A percentile compares a stretch with the other conserved stretches of the same genome.
Conservation (phyloP, 805 yeast species). For the Suhomyces sp. region DNA sequence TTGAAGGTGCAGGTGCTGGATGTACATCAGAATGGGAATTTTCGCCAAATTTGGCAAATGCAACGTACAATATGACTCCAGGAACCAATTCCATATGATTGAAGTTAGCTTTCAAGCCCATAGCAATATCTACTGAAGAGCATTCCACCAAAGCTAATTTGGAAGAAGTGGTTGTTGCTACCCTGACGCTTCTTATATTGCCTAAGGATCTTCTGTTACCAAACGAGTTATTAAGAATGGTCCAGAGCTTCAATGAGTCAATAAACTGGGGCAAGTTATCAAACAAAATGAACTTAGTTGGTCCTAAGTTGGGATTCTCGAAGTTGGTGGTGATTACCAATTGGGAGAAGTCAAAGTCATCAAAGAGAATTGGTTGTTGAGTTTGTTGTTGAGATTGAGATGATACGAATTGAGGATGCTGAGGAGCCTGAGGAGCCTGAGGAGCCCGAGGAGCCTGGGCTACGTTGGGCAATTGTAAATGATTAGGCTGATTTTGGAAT, state of each 20-base stretch:
- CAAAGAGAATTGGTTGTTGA: slow-evolving; percentile 22
- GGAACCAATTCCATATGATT: slow-evolving; percentile 82
- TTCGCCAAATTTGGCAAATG: slow-evolving; percentile 73
- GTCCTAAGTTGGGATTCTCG: slow-evolving; percentile 67
- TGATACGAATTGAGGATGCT: slow-evolving; percentile 2
- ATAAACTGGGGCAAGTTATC: slow-evolving; percentile 78
- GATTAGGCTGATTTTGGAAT: slow-evolving; percentile 14
- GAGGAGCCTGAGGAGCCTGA: slow-evolving; percentile 1
- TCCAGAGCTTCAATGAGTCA: slow-evolving; percentile 42
- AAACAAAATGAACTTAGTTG: slow-evolving; percentile 72
- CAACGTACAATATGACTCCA: slow-evolving; percentile 71
- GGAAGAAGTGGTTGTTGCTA: slow-evolving; percentile 16
- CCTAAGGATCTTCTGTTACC: slow-evolving; percentile 59
- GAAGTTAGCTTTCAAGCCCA: slow-evolving; percentile 71
- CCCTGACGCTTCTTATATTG: slow-evolving; percentile 57
- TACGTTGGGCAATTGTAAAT: slow-evolving; percentile 2
- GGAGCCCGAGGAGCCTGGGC: not conserved
- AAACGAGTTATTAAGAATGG: slow-evolving; percentile 39
- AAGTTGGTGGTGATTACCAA: slow-evolving; percentile 67
- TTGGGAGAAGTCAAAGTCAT: slow-evolving; percentile 58
- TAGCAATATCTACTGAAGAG: slow-evolving; percentile 67
- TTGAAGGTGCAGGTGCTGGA: not conserved
- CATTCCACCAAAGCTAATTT: slow-evolving; percentile 61
- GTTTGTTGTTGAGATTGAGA: not conserved
- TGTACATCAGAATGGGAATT: slow-evolving; percentile 4